These are phyloP conservation scores for Glycine tomentella DNA, from an alignment of 306 rosid genomes.

Conservation along the genomic window DNA sequence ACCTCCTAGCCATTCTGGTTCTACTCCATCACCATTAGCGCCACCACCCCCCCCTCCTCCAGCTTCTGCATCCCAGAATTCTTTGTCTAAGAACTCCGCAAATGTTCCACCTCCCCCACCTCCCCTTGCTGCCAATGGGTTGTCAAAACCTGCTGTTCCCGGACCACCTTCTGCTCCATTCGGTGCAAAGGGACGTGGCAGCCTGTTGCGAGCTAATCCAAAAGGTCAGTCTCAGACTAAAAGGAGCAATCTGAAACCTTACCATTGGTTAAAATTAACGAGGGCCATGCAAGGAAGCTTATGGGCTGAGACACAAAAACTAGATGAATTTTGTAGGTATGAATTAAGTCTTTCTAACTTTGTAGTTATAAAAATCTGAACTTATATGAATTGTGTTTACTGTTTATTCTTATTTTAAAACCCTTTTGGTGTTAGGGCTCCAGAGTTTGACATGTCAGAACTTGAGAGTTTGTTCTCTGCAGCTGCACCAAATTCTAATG, in stretches of 20 bases:
- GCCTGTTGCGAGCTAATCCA: slow-evolving; percentile 59
- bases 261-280: slow-evolving; percentile 95
- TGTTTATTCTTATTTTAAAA: neutral
- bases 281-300: slow-evolving; percentile 97
- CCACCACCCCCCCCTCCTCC: slow-evolving; percentile 79
- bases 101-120: slow-evolving; percentile 80
- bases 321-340: slow-evolving; percentile 85
- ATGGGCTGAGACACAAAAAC: slow-evolving; percentile 93
- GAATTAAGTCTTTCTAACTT: slow-evolving; percentile 45
- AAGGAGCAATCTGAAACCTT: slow-evolving; percentile 87
- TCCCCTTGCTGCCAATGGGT: slow-evolving; percentile 62
- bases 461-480: slow-evolving; percentile 94
- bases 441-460: slow-evolving; percentile 97
- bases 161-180: slow-evolving; percentile 69
- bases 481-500: slow-evolving; percentile 64
- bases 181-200: slow-evolving; percentile 76
- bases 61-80: slow-evolving; percentile 45
- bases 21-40: slow-evolving; percentile 48
- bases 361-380: slow-evolving; percentile 32
- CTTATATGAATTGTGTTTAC: slow-evolving; percentile 28
- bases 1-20: slow-evolving; percentile 51
- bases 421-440: slow-evolving; percentile 72
- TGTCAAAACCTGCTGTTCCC: slow-evolving; percentile 52
- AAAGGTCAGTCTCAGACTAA: slow-evolving; percentile 63
- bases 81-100: slow-evolving; percentile 16